Conservation (phyloP, 129 eudicot genomes). For the Saussurea involucrata region DNA sequence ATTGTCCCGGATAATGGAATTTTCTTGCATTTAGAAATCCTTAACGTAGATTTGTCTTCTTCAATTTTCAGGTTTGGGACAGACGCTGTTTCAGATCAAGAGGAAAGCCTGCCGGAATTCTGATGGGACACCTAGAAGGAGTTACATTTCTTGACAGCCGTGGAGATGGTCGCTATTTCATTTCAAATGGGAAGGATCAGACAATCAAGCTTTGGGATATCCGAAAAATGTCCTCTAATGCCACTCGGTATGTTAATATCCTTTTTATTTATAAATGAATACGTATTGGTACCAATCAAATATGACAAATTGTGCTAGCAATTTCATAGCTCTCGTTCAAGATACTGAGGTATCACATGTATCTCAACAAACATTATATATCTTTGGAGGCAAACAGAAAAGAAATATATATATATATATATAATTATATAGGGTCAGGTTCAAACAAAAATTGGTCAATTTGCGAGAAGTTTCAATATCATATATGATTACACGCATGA, state of each 20-base stretch:
- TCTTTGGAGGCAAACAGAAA: background rate
- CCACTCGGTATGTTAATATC: constrained; percentile 51
- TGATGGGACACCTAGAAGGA: constrained; percentile 89
- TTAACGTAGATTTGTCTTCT: background rate
- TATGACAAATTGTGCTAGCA: background rate
- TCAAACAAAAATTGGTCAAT: too few relatives aligned
- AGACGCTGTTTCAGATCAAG: constrained; percentile 76
- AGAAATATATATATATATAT: too few relatives aligned
- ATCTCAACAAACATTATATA: background rate
- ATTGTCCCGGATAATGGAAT: background rate
- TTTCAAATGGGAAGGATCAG: constrained; percentile 97
- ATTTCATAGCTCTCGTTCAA: background rate
- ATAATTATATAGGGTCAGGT: too few relatives aligned
- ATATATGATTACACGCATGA: too few relatives aligned
- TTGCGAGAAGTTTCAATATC: too few relatives aligned
- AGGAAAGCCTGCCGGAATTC: constrained; percentile 82
- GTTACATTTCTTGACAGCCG: constrained; percentile 81
- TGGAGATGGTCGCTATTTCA: constrained; percentile 88
- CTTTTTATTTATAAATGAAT: background rate
- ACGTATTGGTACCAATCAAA: background rate
- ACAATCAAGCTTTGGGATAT: constrained; percentile 95
- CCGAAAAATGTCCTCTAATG: constrained; percentile 77
- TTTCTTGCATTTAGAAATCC: background rate
- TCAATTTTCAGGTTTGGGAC: constrained; percentile 79
- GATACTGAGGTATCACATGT: background rate